A percentile compares a stretch with the other conserved stretches of the same genome.
These are phyloP conservation scores for Phylloporus arenicola DNA, from an alignment of 768 basidiomycete species.

Conservation along the genomic window DNA sequence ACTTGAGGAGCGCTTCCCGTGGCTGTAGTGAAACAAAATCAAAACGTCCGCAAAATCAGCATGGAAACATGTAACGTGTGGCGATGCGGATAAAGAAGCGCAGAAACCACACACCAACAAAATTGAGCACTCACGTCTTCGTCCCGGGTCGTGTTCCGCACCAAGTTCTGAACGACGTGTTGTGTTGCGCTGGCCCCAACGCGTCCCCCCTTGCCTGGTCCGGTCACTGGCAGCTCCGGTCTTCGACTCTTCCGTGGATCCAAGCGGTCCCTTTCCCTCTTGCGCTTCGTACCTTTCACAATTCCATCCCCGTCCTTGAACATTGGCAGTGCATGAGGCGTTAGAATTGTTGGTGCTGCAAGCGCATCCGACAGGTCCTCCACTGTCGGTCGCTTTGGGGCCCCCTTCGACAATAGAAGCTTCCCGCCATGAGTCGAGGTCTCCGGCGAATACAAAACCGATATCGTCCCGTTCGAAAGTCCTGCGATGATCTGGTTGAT, in stretches of 20 bases:
- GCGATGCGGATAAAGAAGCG: conserved; percentile 6
- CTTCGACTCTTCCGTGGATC: conserved; percentile 90
- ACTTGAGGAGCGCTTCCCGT: conserved; percentile 92
- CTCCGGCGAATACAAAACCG: conserved; percentile 87
- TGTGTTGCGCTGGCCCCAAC: conserved; percentile 97
- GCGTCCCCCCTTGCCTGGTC: conserved; percentile 89
- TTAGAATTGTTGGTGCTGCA: conserved; percentile 82
- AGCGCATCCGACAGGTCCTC: conserved; percentile 88
- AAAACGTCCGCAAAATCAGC: conserved; percentile 15
- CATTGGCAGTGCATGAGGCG: conserved; percentile 89
- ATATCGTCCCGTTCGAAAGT: conserved; percentile 80
- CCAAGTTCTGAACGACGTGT: conserved; percentile 92
- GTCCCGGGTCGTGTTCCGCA: conserved; percentile 84
- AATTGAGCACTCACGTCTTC: conserved; percentile 76
- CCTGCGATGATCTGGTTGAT: conserved; percentile 96
- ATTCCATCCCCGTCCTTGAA: conserved; percentile 74
- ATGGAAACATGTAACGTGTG: conserved; percentile 21
- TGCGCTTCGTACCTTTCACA: conserved; percentile 75
- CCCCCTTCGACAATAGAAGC: conserved; percentile 81
- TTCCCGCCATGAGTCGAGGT: conserved; percentile 92
- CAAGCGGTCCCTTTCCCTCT: conserved; percentile 81
- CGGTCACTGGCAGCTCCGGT: conserved; percentile 88
- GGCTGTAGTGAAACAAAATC: conserved; percentile 52
- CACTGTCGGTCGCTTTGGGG: conserved; percentile 70
- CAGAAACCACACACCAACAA: not conserved